Conservation (phyloP, 2,329 filamentous ascomycete genomes). For the Chrysoporthe puriensis region DNA sequence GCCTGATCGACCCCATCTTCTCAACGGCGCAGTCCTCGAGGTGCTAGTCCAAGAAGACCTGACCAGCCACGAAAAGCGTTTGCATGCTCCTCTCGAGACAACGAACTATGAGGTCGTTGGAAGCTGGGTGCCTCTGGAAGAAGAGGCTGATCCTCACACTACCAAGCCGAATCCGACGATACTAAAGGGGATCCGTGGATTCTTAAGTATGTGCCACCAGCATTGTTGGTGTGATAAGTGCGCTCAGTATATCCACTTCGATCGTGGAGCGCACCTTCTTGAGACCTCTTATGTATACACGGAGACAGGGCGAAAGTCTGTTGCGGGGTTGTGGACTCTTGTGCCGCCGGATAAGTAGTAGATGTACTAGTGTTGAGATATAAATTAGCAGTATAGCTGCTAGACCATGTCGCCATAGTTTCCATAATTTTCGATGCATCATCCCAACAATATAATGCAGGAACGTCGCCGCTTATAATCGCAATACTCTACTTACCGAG, state of each 20-base stretch:
- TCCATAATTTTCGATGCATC: too few species aligned
- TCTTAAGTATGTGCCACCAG: background rate
- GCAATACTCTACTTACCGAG: too few species aligned
- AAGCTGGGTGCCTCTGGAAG: background rate
- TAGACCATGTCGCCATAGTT: too few species aligned
- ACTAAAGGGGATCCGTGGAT: background rate
- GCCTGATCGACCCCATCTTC: too few species aligned
- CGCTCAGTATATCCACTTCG: background rate
- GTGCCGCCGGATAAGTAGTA: too few species aligned
- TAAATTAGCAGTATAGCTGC: too few species aligned
- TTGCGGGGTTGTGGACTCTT: too few species aligned
- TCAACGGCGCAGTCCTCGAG: background rate
- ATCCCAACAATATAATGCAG: too few species aligned
- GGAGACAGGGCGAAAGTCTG: too few species aligned
- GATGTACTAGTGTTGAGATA: too few species aligned
- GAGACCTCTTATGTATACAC: background rate
- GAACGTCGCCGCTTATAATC: too few species aligned
- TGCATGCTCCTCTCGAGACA: background rate
- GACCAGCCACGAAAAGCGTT: background rate
- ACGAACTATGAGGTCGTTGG: background rate
- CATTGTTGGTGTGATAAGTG: background rate
- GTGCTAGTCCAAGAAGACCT: background rate
- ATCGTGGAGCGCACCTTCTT: background rate
- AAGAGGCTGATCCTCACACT: background rate
- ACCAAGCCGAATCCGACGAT: background rate